Base-by-base conservation (phyloP, 306 rosid genomes). In the Myrica gale region DNA sequence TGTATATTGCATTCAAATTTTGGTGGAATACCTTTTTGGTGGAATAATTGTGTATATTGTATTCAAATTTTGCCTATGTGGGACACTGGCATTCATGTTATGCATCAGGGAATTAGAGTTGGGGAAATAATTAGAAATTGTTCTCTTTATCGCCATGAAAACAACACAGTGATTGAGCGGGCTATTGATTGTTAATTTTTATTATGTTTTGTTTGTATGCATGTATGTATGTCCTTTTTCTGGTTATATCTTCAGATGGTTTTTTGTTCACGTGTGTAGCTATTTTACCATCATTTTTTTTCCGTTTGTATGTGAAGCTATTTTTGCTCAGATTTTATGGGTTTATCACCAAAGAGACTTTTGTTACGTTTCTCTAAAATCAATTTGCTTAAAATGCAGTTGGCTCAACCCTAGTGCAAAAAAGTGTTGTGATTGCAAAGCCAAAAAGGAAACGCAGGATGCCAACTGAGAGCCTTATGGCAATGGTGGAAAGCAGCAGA, bases 401-500 rank as follows among this genome's bases (percentile, higher is more conserved):
- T 74, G 43, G 47, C 23, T 74, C 53, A 26, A 63, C 58, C 50
- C 42, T 48, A 73, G 17, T 63, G 72, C 32, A 26, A 17, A 45
- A 70, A 20, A 50, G 41, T 52, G 58, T 61, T 78, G 43, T 74
- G 37, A 65, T 65, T 43, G 56, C 41, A n/a, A 6, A 44, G 41
- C 43, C 57, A 37, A 63, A 60, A 46, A 45, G 21, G 13, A 21
- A 68, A 48, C 9, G 20, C 71, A 50, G 83, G 77, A 85, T 87
- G 90, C 84, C 85, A 19, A 85, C 88, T 1, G 91, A 89, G 81
- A 82, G 86, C 76, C 82, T 85, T 69, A 66, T 79, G 82, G 87
- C 87, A 85, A 83, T 83, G 74, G 89, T 80, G 72, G 93, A 87
- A 85, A 82, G 85, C 69, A 26, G 81, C 50, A 74, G 80, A 73